Percentiles rank a stretch among this genome's conserved stretches.
phyloP scores from a whole-genome alignment of 73 alveolate genomes.

The Effrenium voratum region DNA sequence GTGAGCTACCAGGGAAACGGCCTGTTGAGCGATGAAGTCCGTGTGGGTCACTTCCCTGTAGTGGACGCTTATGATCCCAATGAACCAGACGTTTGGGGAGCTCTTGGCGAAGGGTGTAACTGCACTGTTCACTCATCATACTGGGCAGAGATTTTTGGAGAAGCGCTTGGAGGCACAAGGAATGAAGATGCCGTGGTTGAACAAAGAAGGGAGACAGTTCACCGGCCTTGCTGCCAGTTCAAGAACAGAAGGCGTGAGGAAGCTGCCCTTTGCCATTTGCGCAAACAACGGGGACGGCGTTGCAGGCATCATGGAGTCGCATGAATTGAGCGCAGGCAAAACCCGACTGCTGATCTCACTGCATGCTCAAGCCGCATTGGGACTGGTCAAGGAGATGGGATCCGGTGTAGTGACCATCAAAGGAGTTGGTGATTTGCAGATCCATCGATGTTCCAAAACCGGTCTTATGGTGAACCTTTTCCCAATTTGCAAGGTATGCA shows the following conservation, averaged over 20 bases:
- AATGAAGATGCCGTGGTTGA: neutral
- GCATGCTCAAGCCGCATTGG: neutral
- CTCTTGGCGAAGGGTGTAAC: neutral
- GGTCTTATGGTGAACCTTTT: no score
- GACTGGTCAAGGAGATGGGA: neutral
- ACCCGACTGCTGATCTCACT: neutral
- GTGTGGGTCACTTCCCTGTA: neutral
- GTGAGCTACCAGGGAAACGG: neutral
- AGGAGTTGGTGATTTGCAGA: no score
- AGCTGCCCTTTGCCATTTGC: neutral
- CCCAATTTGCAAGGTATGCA: no score
- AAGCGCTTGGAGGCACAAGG: neutral
- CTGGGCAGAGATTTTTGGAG: neutral
- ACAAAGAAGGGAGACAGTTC: neutral
- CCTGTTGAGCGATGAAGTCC: neutral
- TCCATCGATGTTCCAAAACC: no score
- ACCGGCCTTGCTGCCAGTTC: neutral
- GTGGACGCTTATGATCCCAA: neutral
- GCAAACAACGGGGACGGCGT: neutral
- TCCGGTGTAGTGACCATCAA: neutral
- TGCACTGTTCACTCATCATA: neutral
- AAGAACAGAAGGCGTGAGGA: neutral
- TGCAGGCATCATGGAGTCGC: neutral
- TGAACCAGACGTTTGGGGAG: neutral
- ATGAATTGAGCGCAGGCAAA: neutral